phyloP scores from a whole-genome alignment of 2,329 filamentous ascomycete species.

The Albophoma yamanashiensis region DNA sequence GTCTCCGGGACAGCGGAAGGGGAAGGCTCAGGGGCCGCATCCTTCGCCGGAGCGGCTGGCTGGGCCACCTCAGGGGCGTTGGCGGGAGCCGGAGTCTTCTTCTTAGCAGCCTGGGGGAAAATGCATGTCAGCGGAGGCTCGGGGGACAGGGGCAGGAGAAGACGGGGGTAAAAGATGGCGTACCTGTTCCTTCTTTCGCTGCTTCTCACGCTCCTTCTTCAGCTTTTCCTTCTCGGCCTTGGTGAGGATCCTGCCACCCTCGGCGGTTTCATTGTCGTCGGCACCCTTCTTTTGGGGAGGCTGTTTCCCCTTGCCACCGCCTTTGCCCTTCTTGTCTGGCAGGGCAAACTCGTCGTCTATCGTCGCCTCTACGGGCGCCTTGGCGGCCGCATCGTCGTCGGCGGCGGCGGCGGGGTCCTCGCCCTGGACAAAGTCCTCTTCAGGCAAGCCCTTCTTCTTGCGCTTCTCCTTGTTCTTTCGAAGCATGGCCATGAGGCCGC shows the following conservation, averaged over 20 bases:
- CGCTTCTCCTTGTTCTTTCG: constrained; percentile 77
- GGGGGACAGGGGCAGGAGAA: neutral
- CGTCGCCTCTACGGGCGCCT: constrained; percentile 70
- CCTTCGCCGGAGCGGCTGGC: constrained; percentile 25
- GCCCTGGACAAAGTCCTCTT: constrained; percentile 60
- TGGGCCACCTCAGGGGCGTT: constrained; percentile 16
- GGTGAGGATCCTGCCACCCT: constrained; percentile 65
- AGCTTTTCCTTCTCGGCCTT: constrained; percentile 98
- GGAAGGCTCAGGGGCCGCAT: constrained; percentile 38
- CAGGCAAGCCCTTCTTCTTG: constrained; percentile 73
- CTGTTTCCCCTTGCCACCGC: constrained; percentile 37
- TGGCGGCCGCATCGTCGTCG: constrained; percentile 36
- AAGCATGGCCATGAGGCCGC: constrained; percentile 67
- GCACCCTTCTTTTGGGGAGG: constrained; percentile 32
- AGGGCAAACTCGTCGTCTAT: constrained; percentile 79
- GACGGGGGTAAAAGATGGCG: neutral
- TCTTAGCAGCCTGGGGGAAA: constrained; percentile 57
- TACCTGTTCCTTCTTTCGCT: constrained; percentile 96
- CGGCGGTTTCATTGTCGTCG: constrained; percentile 39
- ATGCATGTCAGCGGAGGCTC: constrained; percentile 4
- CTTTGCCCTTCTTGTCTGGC: constrained; percentile 66
- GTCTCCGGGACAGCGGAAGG: constrained; percentile 30
- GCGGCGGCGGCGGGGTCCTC: constrained; percentile 36
- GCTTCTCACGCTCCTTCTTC: constrained; percentile 98
- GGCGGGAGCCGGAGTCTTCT: constrained; percentile 46